These are phyloP conservation scores for Chytriomyces hyalinus DNA, from an alignment of 192 early-diverging fungal genomes.

Conservation along the genomic window DNA sequence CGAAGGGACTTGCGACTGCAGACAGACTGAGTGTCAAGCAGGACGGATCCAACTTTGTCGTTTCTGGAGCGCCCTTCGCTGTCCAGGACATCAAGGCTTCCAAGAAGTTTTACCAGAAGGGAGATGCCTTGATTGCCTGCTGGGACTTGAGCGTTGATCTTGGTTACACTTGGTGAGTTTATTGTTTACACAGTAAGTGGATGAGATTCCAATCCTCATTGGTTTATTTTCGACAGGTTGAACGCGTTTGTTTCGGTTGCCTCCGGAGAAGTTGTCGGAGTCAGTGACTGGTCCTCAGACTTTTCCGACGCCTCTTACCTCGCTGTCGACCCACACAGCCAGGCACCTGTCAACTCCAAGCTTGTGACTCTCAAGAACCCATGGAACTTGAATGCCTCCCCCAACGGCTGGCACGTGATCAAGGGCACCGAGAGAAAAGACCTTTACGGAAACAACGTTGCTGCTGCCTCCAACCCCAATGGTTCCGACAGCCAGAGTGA, in stretches of 20 bases:
- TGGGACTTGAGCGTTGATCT: neutral
- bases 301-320: neutral
- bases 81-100: neutral
- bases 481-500: neutral
- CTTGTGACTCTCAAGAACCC: slow-evolving; percentile 37
- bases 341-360: neutral
- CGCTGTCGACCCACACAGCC: neutral
- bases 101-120: neutral
- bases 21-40: no score
- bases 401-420: slow-evolving; percentile 51
- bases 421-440: slow-evolving; percentile 7
- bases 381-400: slow-evolving; percentile 40
- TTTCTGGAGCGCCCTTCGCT: neutral
- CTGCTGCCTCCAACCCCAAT: neutral
- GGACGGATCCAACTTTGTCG: neutral
- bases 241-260: slow-evolving; percentile 20
- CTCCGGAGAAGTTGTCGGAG: slow-evolving; percentile 13
- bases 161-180: no score
- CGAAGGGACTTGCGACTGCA: no score
- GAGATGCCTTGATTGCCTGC: neutral
- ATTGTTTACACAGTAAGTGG: neutral
- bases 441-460: slow-evolving; percentile 22
- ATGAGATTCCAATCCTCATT: neutral
- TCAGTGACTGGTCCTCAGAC: slow-evolving; percentile 12
- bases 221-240: neutral